Percentiles rank a stretch among this genome's conserved stretches.
Conservation (phyloP, 2,329 filamentous ascomycete genomes). For the Ophiocordyceps camponoti-leonardi region DNA sequence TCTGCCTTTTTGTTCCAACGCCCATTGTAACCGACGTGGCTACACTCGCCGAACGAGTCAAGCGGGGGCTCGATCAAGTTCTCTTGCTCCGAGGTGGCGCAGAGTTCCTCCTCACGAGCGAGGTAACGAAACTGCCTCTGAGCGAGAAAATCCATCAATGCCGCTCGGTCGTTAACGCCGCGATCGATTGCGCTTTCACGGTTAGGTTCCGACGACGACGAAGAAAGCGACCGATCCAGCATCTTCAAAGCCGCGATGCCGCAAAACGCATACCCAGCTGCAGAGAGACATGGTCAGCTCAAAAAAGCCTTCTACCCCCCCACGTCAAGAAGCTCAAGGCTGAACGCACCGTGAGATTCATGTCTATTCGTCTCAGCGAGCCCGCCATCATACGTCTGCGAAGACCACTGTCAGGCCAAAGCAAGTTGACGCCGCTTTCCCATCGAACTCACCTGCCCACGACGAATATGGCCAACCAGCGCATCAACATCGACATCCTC, state of each 20-base stretch:
- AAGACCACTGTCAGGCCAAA: not conserved
- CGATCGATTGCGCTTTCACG: slow-evolving; percentile 14
- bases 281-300: not conserved
- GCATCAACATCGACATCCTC: slow-evolving; percentile 59
- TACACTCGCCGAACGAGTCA: slow-evolving; percentile 13
- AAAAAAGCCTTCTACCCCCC: too few species aligned
- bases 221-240: slow-evolving; percentile 37
- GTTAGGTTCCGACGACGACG: slow-evolving; percentile 3
- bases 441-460: slow-evolving; percentile 29
- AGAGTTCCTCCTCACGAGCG: slow-evolving; percentile 25
- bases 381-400: slow-evolving; percentile 67
- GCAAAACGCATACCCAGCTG: slow-evolving; percentile 87
- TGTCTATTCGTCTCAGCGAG: slow-evolving; percentile 62
- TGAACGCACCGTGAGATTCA: slow-evolving; percentile 58
- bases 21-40: slow-evolving; percentile 68
- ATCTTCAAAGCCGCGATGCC: slow-evolving; percentile 63
- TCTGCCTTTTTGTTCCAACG: slow-evolving; percentile 82
- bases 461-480: slow-evolving; percentile 53
- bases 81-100: slow-evolving; percentile 20
- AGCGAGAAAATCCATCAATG: slow-evolving; percentile 37
- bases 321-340: not conserved
- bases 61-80: slow-evolving; percentile 18
- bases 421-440: too few species aligned
- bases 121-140: slow-evolving; percentile 46
- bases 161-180: slow-evolving; percentile 15